phyloP scores from a whole-genome alignment of 2,329 filamentous ascomycete genomes.

The Phyllosticta ampelicida region DNA sequence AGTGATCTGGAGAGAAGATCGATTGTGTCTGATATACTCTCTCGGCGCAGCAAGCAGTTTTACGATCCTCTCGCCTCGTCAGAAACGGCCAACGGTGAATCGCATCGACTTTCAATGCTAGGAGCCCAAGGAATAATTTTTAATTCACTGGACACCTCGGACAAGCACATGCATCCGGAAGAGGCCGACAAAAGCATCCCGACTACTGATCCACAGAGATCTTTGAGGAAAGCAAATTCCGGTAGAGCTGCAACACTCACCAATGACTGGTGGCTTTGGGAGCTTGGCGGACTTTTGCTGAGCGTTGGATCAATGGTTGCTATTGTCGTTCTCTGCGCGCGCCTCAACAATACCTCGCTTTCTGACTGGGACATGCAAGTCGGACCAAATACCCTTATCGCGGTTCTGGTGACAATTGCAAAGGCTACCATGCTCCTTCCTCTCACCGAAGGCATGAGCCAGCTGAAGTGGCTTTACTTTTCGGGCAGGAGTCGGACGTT shows the following conservation, averaged over 20 bases:
- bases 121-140: neutral
- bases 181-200: neutral
- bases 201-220: neutral
- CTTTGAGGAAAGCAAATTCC: neutral
- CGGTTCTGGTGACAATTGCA: constrained; percentile 23
- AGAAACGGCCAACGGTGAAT: neutral
- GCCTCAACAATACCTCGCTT: constrained; percentile 10
- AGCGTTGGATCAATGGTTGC: constrained; percentile 9
- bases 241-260: neutral
- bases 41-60: neutral
- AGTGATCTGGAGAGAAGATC: neutral
- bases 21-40: neutral
- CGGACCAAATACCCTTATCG: constrained; percentile 24
- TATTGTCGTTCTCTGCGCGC: constrained; percentile 10
- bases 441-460: constrained; percentile 23
- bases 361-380: constrained; percentile 13
- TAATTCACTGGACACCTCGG: neutral
- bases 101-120: neutral
- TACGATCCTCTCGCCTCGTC: neutral
- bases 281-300: constrained; percentile 8
- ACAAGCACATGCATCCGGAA: neutral
- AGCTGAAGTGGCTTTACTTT: constrained; percentile 29
- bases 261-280: constrained; percentile 7
- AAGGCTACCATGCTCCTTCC: constrained; percentile 24
- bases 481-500: constrained; percentile 12